phyloP scores from a whole-genome alignment of 371 early-diverging fungal genomes.

The Choanephora cucurbitarum region DNA sequence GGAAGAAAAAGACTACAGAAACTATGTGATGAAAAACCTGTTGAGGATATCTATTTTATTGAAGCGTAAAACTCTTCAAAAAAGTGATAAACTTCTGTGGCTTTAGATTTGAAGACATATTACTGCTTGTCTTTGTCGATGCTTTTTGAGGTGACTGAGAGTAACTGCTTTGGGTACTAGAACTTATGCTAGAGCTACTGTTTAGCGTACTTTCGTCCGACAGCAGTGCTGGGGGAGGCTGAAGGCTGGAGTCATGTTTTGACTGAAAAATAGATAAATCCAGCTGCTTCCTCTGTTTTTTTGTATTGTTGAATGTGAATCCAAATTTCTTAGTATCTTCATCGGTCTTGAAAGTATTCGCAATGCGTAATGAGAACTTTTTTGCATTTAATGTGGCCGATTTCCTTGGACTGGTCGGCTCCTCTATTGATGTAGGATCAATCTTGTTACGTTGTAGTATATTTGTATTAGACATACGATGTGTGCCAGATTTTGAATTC shows the following conservation, averaged over 20 bases:
- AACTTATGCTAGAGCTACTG: slow-evolving; percentile 36
- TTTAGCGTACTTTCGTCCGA: slow-evolving; percentile 49
- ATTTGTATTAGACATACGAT: slow-evolving; percentile 25
- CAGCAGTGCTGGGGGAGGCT: slow-evolving; percentile 32
- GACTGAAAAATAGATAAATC: slow-evolving; percentile 37
- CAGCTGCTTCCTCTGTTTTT: slow-evolving; percentile 42
- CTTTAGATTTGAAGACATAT: slow-evolving; percentile 8
- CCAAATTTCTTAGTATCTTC: slow-evolving; percentile 33
- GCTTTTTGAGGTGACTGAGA: slow-evolving; percentile 11
- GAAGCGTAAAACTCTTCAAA: not conserved
- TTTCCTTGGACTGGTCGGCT: slow-evolving; percentile 8
- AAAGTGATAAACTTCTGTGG: not conserved
- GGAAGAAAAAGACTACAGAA: not conserved
- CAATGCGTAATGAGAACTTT: slow-evolving; percentile 42
- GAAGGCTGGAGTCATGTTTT: slow-evolving; percentile 12
- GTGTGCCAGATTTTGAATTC: slow-evolving; percentile 33
- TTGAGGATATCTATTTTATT: too few relatives aligned
- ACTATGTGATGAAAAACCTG: too few relatives aligned
- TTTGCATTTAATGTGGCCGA: slow-evolving; percentile 29
- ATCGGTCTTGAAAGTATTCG: slow-evolving; percentile 26
- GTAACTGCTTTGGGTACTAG: slow-evolving; percentile 15
- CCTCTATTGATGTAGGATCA: slow-evolving; percentile 22
- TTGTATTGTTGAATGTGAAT: slow-evolving; percentile 29
- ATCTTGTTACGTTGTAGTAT: slow-evolving; percentile 34
- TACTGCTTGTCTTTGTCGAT: slow-evolving; percentile 7